Percentiles rank a stretch among this genome's conserved stretches.
phyloP scores from a whole-genome alignment of 2,329 filamentous ascomycete species.

The Aspergillus arachidicola region DNA sequence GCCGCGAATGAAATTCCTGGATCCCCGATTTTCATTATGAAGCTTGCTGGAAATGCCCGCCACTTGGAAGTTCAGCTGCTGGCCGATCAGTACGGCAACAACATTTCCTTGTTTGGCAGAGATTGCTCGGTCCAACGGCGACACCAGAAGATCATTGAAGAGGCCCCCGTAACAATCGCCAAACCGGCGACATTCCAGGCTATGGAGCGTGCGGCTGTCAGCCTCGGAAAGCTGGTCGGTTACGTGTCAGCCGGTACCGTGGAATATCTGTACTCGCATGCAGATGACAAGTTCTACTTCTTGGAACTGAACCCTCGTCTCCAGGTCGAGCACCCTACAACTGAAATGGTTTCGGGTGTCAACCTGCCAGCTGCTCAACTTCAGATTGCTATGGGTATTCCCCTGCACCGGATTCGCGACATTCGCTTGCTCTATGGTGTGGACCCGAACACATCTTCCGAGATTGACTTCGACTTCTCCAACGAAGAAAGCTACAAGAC shows the following conservation, averaged over 20 bases:
- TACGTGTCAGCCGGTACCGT: conserved; percentile 99
- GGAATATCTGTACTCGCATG: conserved; percentile 97
- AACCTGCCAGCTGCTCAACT: conserved; percentile 96
- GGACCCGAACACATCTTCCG: conserved; percentile 80
- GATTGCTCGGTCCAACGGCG: conserved; percentile 98
- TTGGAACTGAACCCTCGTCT: conserved; percentile 97
- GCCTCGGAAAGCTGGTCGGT: conserved; percentile 88
- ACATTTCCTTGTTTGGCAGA: conserved; percentile 97
- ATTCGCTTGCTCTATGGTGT: conserved; percentile 95
- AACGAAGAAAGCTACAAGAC: conserved; percentile 78
- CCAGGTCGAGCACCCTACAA: conserved; percentile 98
- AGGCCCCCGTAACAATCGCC: conserved; percentile 96
- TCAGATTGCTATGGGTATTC: conserved; percentile 98
- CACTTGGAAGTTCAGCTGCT: conserved; percentile 97
- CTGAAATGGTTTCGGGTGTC: conserved; percentile 98
- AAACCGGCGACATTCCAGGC: conserved; percentile 84
- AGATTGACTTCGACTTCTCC: conserved; percentile 97
- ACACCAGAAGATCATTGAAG: conserved; percentile 99
- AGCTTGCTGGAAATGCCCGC: conserved; percentile 91
- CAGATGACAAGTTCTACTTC: conserved; percentile 99
- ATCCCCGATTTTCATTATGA: conserved; percentile 99
- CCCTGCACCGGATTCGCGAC: conserved; percentile 91
- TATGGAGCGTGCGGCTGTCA: conserved; percentile 96
- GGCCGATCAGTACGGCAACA: conserved; percentile 99
- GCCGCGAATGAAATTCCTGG: conserved; percentile 97